phyloP scores from a whole-genome alignment of 2,329 filamentous ascomycete genomes.

The Pyrenochaeta sp. region DNA sequence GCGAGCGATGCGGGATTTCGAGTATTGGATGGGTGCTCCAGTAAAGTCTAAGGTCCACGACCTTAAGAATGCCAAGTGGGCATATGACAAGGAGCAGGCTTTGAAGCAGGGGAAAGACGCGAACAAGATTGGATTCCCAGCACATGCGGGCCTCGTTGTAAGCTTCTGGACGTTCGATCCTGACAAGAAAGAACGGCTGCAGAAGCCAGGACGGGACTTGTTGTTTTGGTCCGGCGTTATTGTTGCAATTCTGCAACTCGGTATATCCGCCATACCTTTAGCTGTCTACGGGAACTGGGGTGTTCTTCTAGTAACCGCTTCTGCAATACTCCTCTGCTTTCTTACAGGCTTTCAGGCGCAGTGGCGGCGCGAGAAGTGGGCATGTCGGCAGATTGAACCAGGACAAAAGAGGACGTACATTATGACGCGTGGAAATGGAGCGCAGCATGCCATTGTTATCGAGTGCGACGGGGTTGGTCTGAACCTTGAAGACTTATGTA shows the following conservation, averaged over 20 bases:
- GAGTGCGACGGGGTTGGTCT: conserved; percentile 11
- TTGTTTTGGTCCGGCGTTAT: conserved; percentile 15
- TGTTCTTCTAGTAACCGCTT: conserved; percentile 16
- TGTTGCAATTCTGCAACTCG: conserved; percentile 15
- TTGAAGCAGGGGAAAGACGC: too few species aligned
- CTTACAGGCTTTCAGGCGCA: conserved; percentile 16
- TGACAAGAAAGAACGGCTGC: background rate
- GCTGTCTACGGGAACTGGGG: conserved; percentile 23
- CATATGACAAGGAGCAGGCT: too few species aligned
- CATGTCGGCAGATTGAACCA: conserved; percentile 10
- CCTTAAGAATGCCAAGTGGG: too few species aligned
- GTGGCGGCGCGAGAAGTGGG: conserved; percentile 25
- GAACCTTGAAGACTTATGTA: conserved; percentile 25
- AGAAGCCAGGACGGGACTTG: conserved; percentile 1
- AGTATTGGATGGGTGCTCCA: too few species aligned
- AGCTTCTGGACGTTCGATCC: background rate
- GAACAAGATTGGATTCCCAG: too few species aligned
- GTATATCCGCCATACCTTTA: conserved; percentile 18
- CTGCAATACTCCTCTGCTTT: conserved; percentile 12
- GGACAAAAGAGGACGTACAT: conserved; percentile 12
- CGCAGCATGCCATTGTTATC: conserved; percentile 24
- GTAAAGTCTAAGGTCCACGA: too few species aligned
- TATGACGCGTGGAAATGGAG: conserved; percentile 26
- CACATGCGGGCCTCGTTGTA: too few species aligned
- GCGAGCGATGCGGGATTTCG: too few species aligned